A percentile compares a stretch with the other conserved stretches of the same genome.
These are phyloP conservation scores for Conticribra weissflogii DNA, from an alignment of 108 stramenopile genomes.

Conservation along the genomic window DNA sequence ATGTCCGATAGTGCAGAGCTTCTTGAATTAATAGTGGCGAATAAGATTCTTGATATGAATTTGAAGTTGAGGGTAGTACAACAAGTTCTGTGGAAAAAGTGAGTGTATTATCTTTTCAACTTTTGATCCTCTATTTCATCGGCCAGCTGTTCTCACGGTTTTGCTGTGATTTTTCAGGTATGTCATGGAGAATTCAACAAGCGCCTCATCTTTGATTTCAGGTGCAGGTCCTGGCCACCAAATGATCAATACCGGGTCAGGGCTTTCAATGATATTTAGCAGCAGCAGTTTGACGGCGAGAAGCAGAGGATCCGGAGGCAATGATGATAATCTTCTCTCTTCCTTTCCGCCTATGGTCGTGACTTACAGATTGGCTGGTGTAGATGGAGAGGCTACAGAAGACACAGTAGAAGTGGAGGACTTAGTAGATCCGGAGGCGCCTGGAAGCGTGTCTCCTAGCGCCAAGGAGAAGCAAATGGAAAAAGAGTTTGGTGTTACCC, in stretches of 20 bases:
- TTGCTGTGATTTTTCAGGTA: no score
- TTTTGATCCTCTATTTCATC: constrained; percentile 1
- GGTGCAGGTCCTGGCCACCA: constrained; percentile 52
- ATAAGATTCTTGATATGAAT: constrained; percentile 80
- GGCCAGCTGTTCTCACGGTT: no score
- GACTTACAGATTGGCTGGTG: constrained; percentile 82
- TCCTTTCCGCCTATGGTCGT: constrained; percentile 45
- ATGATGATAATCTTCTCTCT: constrained; percentile 7
- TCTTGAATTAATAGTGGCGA: constrained; percentile 79
- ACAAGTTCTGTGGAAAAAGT: constrained; percentile 75
- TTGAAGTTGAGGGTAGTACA: constrained; percentile 77
- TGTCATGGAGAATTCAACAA: constrained; percentile 47
- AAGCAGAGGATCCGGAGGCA: constrained; percentile 9
- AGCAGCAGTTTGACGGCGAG: constrained; percentile 37
- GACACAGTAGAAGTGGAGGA: constrained; percentile 68
- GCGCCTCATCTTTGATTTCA: constrained; percentile 57
- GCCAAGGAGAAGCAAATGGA: constrained; percentile 68
- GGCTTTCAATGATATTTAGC: constrained; percentile 74
- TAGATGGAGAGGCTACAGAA: constrained; percentile 91
- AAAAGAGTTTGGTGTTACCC: constrained; percentile 78
- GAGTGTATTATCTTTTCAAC: constrained; percentile 50
- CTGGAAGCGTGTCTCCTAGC: constrained; percentile 34
- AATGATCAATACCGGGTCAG: constrained; percentile 56
- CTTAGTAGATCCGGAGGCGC: constrained; percentile 78
- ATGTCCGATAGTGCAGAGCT: constrained; percentile 84